Percentiles rank a stretch among this genome's conserved stretches.
Evolutionary conservation across 1,139 yeast species (phyloP).

Genomic region (Eremothecium gossypii): DNA sequence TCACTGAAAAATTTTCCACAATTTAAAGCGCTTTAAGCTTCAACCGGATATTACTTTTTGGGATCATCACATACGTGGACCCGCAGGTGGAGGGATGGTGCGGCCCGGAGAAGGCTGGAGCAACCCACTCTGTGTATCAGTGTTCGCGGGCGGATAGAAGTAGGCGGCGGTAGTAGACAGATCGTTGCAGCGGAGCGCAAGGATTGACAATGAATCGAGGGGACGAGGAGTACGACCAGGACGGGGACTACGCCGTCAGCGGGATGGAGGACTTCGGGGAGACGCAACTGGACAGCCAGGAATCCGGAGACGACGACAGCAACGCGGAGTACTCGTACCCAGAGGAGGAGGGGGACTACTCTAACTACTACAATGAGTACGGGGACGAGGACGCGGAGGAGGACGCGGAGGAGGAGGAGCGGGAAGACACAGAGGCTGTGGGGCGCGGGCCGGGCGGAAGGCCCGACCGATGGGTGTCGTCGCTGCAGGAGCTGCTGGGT

Average conservation of each 20-base stretch:
- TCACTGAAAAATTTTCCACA: not conserved
- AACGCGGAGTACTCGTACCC: conserved; percentile 16
- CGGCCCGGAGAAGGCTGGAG: too few relatives aligned
- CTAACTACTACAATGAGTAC: conserved; percentile 6
- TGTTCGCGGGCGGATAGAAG: too few relatives aligned
- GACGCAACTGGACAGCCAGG: conserved; percentile 17
- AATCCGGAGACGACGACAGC: conserved; percentile 24
- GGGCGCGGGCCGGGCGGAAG: conserved; percentile 18
- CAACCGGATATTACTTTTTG: conserved; percentile 1
- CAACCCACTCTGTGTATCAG: too few relatives aligned
- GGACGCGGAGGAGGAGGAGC: conserved; percentile 17
- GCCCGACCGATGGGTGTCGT: conserved; percentile 15
- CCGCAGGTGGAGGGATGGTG: too few relatives aligned
- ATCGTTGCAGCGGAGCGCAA: not conserved
- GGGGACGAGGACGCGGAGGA: conserved; percentile 12
- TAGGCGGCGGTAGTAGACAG: not conserved
- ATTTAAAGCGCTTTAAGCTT: not conserved
- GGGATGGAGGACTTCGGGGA: conserved; percentile 14
- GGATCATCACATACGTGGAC: not conserved
- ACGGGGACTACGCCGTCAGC: conserved; percentile 13
- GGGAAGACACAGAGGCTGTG: conserved; percentile 16
- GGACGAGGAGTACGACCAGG: conserved; percentile 17
- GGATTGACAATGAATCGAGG: conserved; percentile 2
- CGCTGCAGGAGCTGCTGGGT: conserved; percentile 18
- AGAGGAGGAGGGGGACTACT: conserved; percentile 12